Conservation (phyloP, 169 alveolate species). For the Haemoproteus tartakovskyi region DNA sequence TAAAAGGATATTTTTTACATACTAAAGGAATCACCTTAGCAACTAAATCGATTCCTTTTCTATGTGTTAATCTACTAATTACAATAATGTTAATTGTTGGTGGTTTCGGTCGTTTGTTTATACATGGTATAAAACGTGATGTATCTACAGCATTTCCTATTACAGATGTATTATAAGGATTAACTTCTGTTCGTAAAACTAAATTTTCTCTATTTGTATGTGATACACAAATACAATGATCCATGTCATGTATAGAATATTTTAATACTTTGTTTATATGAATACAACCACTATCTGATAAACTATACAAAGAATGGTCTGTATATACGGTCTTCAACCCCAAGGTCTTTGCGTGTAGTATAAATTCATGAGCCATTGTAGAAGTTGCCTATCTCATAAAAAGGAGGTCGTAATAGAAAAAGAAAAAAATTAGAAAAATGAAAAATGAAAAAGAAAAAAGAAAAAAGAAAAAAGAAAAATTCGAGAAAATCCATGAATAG, state of each 20-base stretch:
- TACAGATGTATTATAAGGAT: conserved; percentile 90
- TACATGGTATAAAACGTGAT: conserved; percentile 74
- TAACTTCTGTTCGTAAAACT: conserved; percentile 89
- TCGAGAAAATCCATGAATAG: too few relatives aligned
- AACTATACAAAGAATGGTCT: conserved; percentile 99
- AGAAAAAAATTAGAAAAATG: too few relatives aligned
- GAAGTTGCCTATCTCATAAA: conserved; percentile 67
- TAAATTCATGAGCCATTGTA: conserved; percentile 60
- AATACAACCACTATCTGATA: conserved; percentile 93
- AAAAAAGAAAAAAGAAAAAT: too few relatives aligned
- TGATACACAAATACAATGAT: conserved; percentile 93
- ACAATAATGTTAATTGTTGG: conserved; percentile 90
- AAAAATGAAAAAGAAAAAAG: too few relatives aligned
- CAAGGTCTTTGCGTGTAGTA: conserved; percentile 55
- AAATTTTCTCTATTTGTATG: conserved; percentile 95
- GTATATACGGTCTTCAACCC: conserved; percentile 92
- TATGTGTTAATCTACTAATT: conserved; percentile 92
- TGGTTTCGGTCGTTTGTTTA: conserved; percentile 75
- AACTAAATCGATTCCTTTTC: conserved; percentile 97
- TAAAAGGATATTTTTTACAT: conserved; percentile 90
- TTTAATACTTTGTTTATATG: conserved; percentile 88
- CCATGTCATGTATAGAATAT: conserved; percentile 69
- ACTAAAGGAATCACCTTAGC: conserved; percentile 95
- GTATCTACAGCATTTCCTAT: conserved; percentile 86
- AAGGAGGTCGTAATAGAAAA: too few relatives aligned